Evolutionary conservation across 192 early-diverging fungal species (phyloP).

Genomic region (Coemansia sp.): DNA sequence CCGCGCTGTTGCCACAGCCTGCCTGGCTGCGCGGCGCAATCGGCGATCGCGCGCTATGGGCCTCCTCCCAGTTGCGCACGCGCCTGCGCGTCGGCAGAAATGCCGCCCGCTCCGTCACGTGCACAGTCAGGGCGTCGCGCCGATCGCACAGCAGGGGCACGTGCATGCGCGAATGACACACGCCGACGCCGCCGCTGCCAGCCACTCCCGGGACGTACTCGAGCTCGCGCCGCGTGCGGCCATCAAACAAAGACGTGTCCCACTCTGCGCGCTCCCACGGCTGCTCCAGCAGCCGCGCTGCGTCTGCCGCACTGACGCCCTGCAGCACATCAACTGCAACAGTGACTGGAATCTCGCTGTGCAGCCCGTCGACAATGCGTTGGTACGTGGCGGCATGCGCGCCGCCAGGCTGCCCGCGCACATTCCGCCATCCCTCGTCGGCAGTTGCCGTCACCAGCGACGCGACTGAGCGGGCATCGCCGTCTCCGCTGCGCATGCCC

Average conservation of each 20-base stretch:
- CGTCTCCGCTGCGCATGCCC: not conserved
- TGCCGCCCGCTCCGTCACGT: conserved; percentile 11
- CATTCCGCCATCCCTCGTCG: conserved; percentile 8
- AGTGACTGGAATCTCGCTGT: conserved; percentile 36
- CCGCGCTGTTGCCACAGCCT: conserved; percentile 2
- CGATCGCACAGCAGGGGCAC: conserved; percentile 31
- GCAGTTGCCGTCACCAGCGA: conserved; percentile 22
- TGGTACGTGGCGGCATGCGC: conserved; percentile 15
- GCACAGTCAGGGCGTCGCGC: conserved; percentile 46
- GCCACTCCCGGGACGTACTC: conserved; percentile 11
- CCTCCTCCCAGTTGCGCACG: conserved; percentile 33
- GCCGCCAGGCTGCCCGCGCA: not conserved
- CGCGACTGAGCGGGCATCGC: conserved; percentile 19
- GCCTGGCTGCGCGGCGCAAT: not conserved
- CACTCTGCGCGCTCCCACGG: conserved; percentile 17
- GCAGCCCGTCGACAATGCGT: conserved; percentile 20
- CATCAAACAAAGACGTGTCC: conserved; percentile 31
- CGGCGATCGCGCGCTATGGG: not conserved
- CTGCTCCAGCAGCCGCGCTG: conserved; percentile 17
- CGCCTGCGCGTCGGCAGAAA: conserved; percentile 38
- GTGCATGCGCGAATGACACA: conserved; percentile 25
- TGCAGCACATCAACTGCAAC: conserved; percentile 31
- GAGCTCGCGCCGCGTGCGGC: conserved; percentile 20
- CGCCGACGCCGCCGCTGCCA: conserved; percentile 13
- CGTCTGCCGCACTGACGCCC: conserved; percentile 10